Evolutionary conservation across 2,329 filamentous ascomycete species (phyloP).

Genomic region (Zymoseptoria passerinii): DNA sequence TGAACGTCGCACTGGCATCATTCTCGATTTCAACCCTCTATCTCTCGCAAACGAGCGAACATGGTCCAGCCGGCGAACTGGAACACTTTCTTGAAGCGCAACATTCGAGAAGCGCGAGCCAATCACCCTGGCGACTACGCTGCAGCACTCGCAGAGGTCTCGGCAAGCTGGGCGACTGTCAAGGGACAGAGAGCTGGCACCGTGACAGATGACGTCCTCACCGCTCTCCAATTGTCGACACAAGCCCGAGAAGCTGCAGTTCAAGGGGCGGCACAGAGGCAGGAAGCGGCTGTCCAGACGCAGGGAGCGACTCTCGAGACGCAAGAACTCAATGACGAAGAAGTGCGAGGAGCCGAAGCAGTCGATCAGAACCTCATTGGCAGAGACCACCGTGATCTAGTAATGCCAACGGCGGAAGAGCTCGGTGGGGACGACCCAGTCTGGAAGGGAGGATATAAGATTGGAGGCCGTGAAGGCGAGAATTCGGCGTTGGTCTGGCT

Average conservation of each 20-base stretch:
- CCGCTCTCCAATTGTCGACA: not conserved
- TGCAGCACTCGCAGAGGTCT: not conserved
- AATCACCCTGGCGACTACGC: not conserved
- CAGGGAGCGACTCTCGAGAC: too few relatives aligned
- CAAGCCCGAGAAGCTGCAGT: not conserved
- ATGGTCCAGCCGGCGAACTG: not conserved
- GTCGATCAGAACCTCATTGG: not conserved
- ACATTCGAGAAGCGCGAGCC: not conserved
- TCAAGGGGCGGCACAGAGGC: not conserved
- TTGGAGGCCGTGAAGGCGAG: not conserved
- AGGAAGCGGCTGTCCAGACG: not conserved
- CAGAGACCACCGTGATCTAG: not conserved
- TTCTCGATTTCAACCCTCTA: not conserved
- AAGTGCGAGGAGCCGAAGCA: not conserved
- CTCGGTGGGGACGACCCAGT: not conserved
- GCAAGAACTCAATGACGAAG: not conserved
- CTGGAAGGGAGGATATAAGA: not conserved
- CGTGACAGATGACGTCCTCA: not conserved
- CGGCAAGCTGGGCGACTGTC: not conserved
- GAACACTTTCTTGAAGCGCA: not conserved
- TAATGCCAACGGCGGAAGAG: not conserved
- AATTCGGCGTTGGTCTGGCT: not conserved
- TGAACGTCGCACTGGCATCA: not conserved
- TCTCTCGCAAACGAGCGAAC: not conserved
- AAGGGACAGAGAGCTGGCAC: not conserved